Percentiles rank a stretch among this genome's conserved stretches.
phyloP scores from a whole-genome alignment of 176 grass and related monocot species.

The maize (Zea mays) region DNA sequence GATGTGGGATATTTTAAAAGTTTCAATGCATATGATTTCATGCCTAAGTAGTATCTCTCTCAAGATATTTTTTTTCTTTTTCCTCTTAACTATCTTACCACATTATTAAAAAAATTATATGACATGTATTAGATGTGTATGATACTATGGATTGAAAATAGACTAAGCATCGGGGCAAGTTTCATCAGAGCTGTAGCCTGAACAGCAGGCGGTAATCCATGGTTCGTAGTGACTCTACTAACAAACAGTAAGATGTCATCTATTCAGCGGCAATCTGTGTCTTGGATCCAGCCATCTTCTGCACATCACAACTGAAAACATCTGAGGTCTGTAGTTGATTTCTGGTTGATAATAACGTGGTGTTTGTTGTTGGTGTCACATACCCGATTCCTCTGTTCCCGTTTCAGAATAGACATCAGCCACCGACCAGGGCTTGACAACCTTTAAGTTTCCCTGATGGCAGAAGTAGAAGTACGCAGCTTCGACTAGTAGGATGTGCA shows the following conservation, averaged over 20 bases:
- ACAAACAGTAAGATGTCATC: background rate
- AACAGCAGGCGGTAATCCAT: background rate
- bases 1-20: no score
- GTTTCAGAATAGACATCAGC: background rate
- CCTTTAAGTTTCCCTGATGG: background rate
- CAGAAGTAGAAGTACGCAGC: background rate
- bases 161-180: background rate
- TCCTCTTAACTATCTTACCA: no score
- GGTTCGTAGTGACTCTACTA: background rate
- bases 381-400: background rate
- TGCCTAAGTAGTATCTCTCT: no score
- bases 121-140: no score
- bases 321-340: conserved; percentile 17
- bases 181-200: background rate
- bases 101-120: no score
- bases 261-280: background rate
- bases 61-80: no score
- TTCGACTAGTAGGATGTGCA: background rate
- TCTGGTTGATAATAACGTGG: background rate
- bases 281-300: background rate
- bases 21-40: no score
- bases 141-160: no score
- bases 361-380: background rate
- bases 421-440: background rate
- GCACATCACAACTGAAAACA: background rate